Evolutionary conservation across 306 rosid species (phyloP).

Genomic region (Elaeagnus macrophylla): DNA sequence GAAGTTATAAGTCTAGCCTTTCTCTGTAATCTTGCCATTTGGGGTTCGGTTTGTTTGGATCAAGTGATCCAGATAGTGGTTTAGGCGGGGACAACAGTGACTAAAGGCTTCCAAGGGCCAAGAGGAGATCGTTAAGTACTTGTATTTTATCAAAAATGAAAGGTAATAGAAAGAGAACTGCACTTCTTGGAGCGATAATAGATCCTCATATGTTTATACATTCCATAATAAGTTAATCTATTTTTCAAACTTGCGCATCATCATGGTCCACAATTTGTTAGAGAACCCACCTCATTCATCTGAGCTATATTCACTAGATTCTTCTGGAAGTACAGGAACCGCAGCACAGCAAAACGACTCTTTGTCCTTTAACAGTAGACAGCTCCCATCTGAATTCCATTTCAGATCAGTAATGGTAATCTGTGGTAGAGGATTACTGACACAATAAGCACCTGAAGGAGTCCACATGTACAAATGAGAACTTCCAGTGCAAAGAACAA

Average conservation of each 20-base stretch:
- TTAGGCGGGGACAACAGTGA: too few species aligned
- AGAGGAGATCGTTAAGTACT: too few species aligned
- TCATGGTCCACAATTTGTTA: not conserved
- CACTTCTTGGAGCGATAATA: too few species aligned
- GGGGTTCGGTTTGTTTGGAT: too few species aligned
- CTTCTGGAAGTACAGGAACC: constrained; percentile 55
- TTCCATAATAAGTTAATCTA: not conserved
- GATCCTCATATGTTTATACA: not conserved
- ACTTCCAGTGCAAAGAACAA: constrained; percentile 76
- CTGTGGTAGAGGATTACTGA: constrained; percentile 57
- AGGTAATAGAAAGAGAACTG: too few species aligned
- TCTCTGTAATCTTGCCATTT: too few species aligned
- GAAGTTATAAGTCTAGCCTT: too few species aligned
- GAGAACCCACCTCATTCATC: constrained; percentile 37
- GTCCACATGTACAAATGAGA: constrained; percentile 93
- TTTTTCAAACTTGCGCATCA: not conserved
- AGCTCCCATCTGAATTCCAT: constrained; percentile 95
- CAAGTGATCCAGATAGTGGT: too few species aligned
- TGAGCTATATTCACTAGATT: constrained; percentile 80
- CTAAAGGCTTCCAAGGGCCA: too few species aligned
- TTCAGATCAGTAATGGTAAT: constrained; percentile 60
- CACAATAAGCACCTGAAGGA: constrained; percentile 82
- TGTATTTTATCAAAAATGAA: not conserved
- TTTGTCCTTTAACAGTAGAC: constrained; percentile 85
- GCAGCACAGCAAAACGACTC: constrained; percentile 89